Base-by-base conservation (phyloP, 1,284 basidiomycete genomes). In the Xerocomus nothofagi region DNA sequence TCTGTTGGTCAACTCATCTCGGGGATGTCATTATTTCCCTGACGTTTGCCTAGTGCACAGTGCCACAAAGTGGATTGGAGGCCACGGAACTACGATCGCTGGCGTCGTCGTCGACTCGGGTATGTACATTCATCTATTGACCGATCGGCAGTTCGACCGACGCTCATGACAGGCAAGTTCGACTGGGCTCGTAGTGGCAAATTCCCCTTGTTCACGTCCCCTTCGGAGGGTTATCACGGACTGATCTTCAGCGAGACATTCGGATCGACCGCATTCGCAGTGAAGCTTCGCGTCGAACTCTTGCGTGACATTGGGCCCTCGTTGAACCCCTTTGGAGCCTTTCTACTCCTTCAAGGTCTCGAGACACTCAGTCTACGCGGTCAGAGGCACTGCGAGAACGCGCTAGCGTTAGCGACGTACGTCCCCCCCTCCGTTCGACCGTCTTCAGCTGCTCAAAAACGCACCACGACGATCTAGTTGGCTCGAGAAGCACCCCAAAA, bases 21-120 rank as follows among this genome's bases (percentile, higher is more conserved):
- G 2, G 2, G 12, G 6, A 11, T 20, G 36, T 21, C 1, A 24
- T 24, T 2, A 5, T 40, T 38, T 39, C 8, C 11, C 32, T 29
- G 17, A 54, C 45, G 29, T 43, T 24, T 47, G 14, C 6, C 17
- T 46, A 77, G 87, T 92, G 7, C 88, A 93, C 71, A 88, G 85
- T 51, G 90, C 91, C 0, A 93, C 91, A 4, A 94, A 95, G 67
- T 94, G 92, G 92, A 92, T 94, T 44, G 88, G 91, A 26, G 91
- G 92, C 0, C 92, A 93, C 65, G 91, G 92, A 50, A 94, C 87
- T 3, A 92, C 90, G 23, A 91, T 95, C 44, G 91, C 78, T 6
- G 93, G 93, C 51, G 84, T 93, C 18, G 75, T 95, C 54, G 67
- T 94, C 47, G 91, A 93, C 66, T 79, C 82, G 21, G 91, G 81